Conservation (phyloP, 2,329 filamentous ascomycete species). For the Aspergillus brunneoviolaceus region DNA sequence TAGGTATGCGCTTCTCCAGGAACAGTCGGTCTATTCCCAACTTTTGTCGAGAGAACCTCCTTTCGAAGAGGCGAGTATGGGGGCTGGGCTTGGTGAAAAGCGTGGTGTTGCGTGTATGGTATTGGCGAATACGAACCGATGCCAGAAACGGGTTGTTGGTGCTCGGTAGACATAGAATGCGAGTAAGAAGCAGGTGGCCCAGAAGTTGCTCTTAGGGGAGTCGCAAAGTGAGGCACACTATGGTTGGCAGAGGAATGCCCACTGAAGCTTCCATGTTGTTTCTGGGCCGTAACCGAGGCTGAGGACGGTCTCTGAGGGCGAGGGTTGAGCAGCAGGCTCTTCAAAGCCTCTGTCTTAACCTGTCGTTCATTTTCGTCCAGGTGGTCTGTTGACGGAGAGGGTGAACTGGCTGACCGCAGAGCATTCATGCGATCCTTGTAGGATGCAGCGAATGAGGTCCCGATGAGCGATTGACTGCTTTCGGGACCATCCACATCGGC, state of each 20-base stretch:
- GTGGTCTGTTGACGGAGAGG: slow-evolving; percentile 27
- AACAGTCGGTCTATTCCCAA: slow-evolving; percentile 12
- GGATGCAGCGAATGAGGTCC: slow-evolving; percentile 65
- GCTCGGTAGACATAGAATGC: slow-evolving; percentile 17
- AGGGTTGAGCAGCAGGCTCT: slow-evolving; percentile 47
- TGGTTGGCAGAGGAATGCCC: slow-evolving; percentile 18
- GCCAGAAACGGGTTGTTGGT: slow-evolving; percentile 17
- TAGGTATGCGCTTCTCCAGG: slow-evolving; percentile 19
- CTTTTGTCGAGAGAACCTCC: slow-evolving; percentile 28
- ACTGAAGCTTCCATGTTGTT: slow-evolving; percentile 20
- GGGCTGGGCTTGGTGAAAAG: slow-evolving; percentile 23
- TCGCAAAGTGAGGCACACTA: slow-evolving; percentile 31
- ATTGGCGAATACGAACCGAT: slow-evolving; percentile 25
- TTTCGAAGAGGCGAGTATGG: slow-evolving; percentile 34
- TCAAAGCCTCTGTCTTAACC: slow-evolving; percentile 47
- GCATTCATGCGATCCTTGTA: slow-evolving; percentile 49
- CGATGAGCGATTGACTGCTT: slow-evolving; percentile 55
- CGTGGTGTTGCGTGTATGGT: slow-evolving; percentile 24
- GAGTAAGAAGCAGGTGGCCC: slow-evolving; percentile 32
- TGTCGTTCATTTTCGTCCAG: slow-evolving; percentile 42
- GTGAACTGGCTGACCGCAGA: slow-evolving; percentile 38
- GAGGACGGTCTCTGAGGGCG: slow-evolving; percentile 37
- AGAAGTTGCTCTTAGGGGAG: slow-evolving; percentile 34
- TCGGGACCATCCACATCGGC: slow-evolving; percentile 66
- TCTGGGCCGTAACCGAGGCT: slow-evolving; percentile 28